Evolutionary conservation across 2,329 filamentous ascomycete species (phyloP).

Genomic region (Geosmithia flava): DNA sequence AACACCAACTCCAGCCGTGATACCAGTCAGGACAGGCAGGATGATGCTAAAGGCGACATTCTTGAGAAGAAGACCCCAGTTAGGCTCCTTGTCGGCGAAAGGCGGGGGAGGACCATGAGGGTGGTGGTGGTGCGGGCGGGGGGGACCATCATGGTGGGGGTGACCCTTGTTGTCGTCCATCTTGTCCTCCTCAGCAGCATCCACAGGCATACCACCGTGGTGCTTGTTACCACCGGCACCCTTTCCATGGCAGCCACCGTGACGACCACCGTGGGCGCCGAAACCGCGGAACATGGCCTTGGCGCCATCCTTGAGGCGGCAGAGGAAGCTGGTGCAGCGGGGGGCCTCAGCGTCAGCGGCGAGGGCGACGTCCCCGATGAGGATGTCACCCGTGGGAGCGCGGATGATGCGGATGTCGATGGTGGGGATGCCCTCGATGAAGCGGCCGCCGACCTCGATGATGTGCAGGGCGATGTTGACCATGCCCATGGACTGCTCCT

Average conservation of each 20-base stretch:
- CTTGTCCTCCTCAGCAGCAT: conserved; percentile 3
- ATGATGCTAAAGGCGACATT: conserved; percentile 51
- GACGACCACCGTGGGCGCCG: conserved; percentile 1
- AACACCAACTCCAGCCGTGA: conserved; percentile 54
- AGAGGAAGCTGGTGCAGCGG: conserved; percentile 35
- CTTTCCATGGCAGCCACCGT: not conserved
- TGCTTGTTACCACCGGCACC: not conserved
- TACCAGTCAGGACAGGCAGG: conserved; percentile 55
- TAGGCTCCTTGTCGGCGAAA: conserved; percentile 7
- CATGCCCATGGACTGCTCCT: conserved; percentile 37
- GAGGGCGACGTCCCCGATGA: conserved; percentile 36
- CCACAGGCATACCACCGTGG: not conserved
- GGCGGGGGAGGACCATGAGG: not conserved
- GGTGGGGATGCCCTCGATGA: conserved; percentile 39
- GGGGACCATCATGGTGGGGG: conserved; percentile 9
- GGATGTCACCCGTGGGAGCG: conserved; percentile 38
- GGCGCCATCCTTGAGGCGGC: conserved; percentile 28
- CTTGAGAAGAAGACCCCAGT: conserved; percentile 35
- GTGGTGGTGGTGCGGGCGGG: conserved; percentile 8
- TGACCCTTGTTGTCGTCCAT: conserved; percentile 5
- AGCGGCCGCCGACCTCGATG: conserved; percentile 43
- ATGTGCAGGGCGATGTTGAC: conserved; percentile 44
- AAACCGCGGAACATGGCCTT: conserved; percentile 2
- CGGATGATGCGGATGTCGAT: conserved; percentile 52
- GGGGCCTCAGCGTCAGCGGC: conserved; percentile 11